Evolutionary conservation across 441 rosid genomes (phyloP).

Genomic region (Cnidoscolus chayamansa): DNA sequence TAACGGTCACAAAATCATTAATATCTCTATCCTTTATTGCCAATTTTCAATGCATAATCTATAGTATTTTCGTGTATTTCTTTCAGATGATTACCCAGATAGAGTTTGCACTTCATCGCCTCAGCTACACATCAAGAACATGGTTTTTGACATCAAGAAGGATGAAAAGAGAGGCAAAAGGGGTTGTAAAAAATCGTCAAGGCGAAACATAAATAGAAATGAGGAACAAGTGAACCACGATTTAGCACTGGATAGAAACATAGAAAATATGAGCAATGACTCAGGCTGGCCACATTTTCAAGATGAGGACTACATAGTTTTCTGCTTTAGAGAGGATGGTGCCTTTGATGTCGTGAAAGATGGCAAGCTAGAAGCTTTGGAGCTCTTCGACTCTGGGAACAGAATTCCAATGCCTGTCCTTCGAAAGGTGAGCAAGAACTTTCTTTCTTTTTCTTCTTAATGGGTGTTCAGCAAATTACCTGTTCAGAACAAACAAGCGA

Average conservation of each 20-base stretch:
- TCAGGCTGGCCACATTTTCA: conserved; percentile 36
- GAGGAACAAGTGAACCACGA: conserved; percentile 20
- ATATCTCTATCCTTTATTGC: neutral
- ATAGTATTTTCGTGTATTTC: neutral
- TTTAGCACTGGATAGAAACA: conserved; percentile 26
- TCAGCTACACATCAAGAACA: conserved; percentile 22
- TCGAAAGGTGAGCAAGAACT: conserved; percentile 38
- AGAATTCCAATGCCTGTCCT: conserved; percentile 29
- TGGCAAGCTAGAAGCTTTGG: conserved; percentile 28
- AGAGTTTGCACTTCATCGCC: conserved; percentile 15
- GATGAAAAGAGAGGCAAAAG: conserved; percentile 21
- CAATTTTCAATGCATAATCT: neutral
- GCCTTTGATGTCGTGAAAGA: conserved; percentile 59
- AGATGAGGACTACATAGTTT: conserved; percentile 72
- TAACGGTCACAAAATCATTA: neutral
- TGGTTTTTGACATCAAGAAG: conserved; percentile 25
- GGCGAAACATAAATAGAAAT: conserved; percentile 28
- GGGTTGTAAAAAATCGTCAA: conserved; percentile 23
- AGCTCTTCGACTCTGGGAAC: conserved; percentile 8
- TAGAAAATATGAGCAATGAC: conserved; percentile 27
- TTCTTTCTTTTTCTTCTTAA: neutral
- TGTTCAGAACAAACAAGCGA: neutral
- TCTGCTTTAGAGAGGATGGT: conserved; percentile 63
- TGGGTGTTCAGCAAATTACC: neutral
- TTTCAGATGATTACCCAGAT: conserved; percentile 40